These are phyloP conservation scores for Neolentinus lepideus DNA, from an alignment of 1,284 basidiomycete species.

Conservation along the genomic window DNA sequence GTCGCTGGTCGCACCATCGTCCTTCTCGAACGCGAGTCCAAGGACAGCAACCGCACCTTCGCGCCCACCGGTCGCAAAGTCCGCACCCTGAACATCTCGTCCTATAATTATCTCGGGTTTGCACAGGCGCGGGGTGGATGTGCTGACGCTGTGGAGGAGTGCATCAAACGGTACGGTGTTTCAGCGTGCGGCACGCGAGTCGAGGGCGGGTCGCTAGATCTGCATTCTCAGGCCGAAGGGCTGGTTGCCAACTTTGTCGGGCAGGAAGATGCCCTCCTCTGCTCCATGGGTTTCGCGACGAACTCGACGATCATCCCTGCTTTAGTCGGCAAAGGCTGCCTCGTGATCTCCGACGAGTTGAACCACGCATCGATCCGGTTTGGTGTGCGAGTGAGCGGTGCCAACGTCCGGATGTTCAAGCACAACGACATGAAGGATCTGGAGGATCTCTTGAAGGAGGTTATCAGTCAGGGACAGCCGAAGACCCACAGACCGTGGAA, in stretches of 20 bases:
- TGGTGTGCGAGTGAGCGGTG: constrained; percentile 86
- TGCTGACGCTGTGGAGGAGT: constrained; percentile 87
- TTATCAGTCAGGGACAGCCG: constrained; percentile 95
- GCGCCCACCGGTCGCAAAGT: constrained; percentile 76
- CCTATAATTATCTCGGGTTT: constrained; percentile 99
- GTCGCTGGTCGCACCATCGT: constrained; percentile 93
- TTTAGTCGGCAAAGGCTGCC: constrained; percentile 83
- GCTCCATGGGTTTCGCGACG: constrained; percentile 97
- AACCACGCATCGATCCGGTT: constrained; percentile 97
- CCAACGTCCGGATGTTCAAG: constrained; percentile 91
- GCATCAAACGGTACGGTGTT: constrained; percentile 75
- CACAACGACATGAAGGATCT: constrained; percentile 92
- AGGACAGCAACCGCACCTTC: constrained; percentile 81
- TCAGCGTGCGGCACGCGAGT: constrained; percentile 74
- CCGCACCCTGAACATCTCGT: constrained; percentile 92
- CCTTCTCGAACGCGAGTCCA: constrained; percentile 79
- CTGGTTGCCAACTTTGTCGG: constrained; percentile 90
- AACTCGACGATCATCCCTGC: constrained; percentile 96
- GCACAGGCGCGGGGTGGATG: constrained; percentile 92
- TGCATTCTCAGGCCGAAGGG: constrained; percentile 80
- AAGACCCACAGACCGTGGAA: constrained; percentile 98
- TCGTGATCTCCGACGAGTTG: constrained; percentile 96
- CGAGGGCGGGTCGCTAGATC: constrained; percentile 79
- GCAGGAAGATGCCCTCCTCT: constrained; percentile 82
- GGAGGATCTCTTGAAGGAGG: constrained; percentile 81